Evolutionary conservation across 495 filamentous ascomycete species (phyloP).

Genomic region (Xanthoparmelia taractica): DNA sequence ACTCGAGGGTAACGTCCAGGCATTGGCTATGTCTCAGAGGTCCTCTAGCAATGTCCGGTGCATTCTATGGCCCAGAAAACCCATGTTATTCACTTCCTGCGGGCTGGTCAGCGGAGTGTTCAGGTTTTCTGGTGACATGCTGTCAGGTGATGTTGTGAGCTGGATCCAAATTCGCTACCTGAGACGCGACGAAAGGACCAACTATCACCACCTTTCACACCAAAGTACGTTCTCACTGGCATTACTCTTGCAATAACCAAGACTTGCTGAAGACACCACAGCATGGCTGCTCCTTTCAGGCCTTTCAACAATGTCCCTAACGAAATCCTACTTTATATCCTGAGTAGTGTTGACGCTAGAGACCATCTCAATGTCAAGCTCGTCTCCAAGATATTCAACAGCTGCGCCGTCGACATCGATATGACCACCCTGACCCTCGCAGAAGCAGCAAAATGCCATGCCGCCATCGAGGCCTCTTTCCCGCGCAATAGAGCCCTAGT

Average conservation of each 20-base stretch:
- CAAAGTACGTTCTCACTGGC: not conserved
- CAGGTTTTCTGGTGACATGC: not conserved
- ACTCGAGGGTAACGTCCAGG: not conserved
- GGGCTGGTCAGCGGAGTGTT: not conserved
- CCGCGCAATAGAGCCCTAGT: not conserved
- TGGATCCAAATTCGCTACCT: not conserved
- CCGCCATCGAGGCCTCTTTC: slow-evolving; percentile 1
- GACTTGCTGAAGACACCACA: not conserved
- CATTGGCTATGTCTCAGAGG: not conserved
- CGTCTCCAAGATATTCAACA: not conserved
- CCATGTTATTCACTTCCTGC: too few species aligned
- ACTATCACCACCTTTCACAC: not conserved
- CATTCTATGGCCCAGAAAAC: too few species aligned
- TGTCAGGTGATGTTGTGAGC: not conserved
- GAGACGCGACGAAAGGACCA: not conserved
- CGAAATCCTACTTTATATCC: not conserved
- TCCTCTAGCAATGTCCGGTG: not conserved
- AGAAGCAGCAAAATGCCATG: not conserved
- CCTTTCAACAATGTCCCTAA: not conserved
- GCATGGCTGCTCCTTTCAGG: not conserved
- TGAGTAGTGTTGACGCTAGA: not conserved
- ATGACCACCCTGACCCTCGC: not conserved
- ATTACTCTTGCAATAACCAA: not conserved
- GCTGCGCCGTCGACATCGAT: not conserved
- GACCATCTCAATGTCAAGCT: slow-evolving; percentile 1